These are phyloP conservation scores for Pyrenopolyporus hunteri DNA, from an alignment of 495 filamentous ascomycete species.

Conservation along the genomic window DNA sequence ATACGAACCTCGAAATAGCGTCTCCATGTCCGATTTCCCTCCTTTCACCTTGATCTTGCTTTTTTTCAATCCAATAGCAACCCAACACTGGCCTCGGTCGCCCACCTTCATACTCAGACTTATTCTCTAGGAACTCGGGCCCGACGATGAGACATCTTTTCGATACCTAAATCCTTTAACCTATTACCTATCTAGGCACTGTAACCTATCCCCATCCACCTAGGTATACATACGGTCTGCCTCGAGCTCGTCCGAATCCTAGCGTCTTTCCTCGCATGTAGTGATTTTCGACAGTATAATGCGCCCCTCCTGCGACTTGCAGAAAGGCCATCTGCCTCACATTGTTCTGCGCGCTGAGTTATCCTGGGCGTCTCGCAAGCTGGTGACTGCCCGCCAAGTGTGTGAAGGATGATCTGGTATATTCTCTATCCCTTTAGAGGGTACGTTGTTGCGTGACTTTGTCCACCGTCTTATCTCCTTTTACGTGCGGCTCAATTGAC, in stretches of 20 bases:
- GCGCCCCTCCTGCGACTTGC: constrained; percentile 35
- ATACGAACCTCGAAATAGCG: constrained; percentile 30
- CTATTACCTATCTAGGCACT: not conserved
- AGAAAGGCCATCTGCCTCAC: constrained; percentile 40
- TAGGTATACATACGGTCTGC: not conserved
- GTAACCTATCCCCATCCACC: not conserved
- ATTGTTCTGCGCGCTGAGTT: constrained; percentile 19
- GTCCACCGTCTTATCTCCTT: not conserved
- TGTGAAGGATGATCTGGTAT: constrained; percentile 63
- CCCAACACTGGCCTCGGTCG: not conserved
- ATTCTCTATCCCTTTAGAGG: constrained; percentile 68
- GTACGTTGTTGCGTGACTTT: constrained; percentile 35
- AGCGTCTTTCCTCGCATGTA: constrained; percentile 2
- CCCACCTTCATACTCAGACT: not conserved
- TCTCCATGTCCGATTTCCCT: constrained; percentile 29
- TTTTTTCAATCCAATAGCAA: not conserved
- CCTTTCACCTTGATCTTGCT: constrained; percentile 11
- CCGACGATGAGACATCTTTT: constrained; percentile 20
- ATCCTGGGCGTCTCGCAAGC: constrained; percentile 31
- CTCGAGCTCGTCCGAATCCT: constrained; percentile 1
- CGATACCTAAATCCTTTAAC: constrained; percentile 5
- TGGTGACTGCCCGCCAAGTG: constrained; percentile 19
- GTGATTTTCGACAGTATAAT: constrained; percentile 29
- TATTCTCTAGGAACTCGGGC: constrained; percentile 3
- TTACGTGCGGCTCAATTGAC: constrained; percentile 34